Conservation (phyloP, 169 alveolate genomes). For the Cyclospora cayetanensis region DNA sequence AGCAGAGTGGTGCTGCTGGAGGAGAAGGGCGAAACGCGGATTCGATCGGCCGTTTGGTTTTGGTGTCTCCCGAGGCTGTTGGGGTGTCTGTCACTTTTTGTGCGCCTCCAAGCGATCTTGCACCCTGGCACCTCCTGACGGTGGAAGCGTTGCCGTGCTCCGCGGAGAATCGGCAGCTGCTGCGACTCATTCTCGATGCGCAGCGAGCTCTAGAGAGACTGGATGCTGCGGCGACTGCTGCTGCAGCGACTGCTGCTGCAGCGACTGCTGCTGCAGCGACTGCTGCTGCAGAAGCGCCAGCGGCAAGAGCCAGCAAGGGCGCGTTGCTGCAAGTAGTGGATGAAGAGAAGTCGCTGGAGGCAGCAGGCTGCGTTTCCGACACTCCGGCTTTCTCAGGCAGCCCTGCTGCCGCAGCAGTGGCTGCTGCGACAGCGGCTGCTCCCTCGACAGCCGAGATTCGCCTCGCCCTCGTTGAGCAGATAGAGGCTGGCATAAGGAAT, state of each 20-base stretch:
- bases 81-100: constrained; percentile 15
- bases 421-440: background rate
- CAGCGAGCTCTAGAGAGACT: constrained; percentile 20
- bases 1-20: background rate
- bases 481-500: background rate
- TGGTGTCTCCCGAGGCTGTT: constrained; percentile 1
- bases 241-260: background rate
- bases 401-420: background rate
- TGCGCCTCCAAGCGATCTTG: background rate
- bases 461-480: background rate
- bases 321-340: background rate
- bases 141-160: constrained; percentile 14
- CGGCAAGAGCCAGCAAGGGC: background rate
- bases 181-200: background rate
- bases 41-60: background rate
- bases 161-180: background rate
- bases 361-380: too few species aligned
- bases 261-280: constrained; percentile 6
- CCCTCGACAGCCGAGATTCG: background rate
- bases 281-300: background rate
- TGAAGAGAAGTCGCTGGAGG: background rate
- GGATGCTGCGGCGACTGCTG: background rate
- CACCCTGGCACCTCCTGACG: constrained; percentile 18
- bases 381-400: too few species aligned
- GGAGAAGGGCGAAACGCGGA: background rate